A percentile compares a stretch with the other conserved stretches of the same genome.
Evolutionary conservation across 768 basidiomycete genomes (phyloP).

Genomic region (Russula abietina): DNA sequence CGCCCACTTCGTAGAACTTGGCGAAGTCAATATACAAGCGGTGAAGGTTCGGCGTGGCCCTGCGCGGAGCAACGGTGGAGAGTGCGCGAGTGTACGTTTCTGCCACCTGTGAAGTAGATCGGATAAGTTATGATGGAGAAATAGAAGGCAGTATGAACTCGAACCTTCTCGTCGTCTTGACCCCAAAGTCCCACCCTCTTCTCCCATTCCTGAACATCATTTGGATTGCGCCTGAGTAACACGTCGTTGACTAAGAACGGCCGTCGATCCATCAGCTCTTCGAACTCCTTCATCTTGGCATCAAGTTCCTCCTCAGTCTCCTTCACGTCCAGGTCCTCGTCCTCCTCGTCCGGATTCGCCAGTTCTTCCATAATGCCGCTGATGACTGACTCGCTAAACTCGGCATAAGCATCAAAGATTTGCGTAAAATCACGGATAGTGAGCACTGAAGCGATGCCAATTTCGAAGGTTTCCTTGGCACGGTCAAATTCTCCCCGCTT

Average conservation of each 20-base stretch:
- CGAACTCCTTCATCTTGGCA: slow-evolving; percentile 83
- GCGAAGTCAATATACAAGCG: slow-evolving; percentile 92
- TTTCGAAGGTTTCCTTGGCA: slow-evolving; percentile 82
- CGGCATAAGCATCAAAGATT: slow-evolving; percentile 94
- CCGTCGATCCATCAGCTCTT: slow-evolving; percentile 88
- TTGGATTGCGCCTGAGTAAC: slow-evolving; percentile 84
- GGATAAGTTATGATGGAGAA: slow-evolving; percentile 1
- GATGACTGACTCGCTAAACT: slow-evolving; percentile 87
- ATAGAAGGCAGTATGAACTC: slow-evolving; percentile 10
- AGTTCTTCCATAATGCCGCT: slow-evolving; percentile 83
- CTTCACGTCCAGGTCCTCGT: slow-evolving; percentile 69
- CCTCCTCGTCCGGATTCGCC: slow-evolving; percentile 69
- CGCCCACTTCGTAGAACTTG: slow-evolving; percentile 96
- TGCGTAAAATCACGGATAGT: slow-evolving; percentile 97
- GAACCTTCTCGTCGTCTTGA: slow-evolving; percentile 87
- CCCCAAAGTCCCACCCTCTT: slow-evolving; percentile 92
- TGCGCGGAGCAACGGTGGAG: slow-evolving; percentile 80
- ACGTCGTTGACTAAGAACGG: slow-evolving; percentile 98
- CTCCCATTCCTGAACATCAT: slow-evolving; percentile 99
- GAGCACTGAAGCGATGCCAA: slow-evolving; percentile 74
- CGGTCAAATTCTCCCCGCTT: slow-evolving; percentile 93
- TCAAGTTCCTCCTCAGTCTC: slow-evolving; percentile 84
- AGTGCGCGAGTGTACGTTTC: slow-evolving; percentile 89
- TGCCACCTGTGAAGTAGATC: slow-evolving; percentile 54
- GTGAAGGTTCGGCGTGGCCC: slow-evolving; percentile 86